Conservation (phyloP, 352 stramenopile species). For the Phytophthora rubi region DNA sequence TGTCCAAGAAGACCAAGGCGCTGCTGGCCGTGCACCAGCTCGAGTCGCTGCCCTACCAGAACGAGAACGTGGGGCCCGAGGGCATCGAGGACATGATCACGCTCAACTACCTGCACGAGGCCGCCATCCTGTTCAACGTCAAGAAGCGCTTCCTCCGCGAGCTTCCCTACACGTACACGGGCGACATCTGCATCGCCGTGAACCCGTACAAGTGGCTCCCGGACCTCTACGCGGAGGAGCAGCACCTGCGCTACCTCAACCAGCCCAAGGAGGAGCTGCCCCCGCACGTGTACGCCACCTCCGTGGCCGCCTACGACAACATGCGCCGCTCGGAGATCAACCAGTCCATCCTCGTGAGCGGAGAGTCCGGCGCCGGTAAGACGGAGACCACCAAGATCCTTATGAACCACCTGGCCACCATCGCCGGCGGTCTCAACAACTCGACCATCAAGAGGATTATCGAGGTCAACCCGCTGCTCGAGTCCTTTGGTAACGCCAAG, state of each 20-base stretch:
- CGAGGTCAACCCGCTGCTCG: conserved; percentile 97
- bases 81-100: conserved; percentile 89
- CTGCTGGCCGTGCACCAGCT: conserved; percentile 77
- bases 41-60: conserved; percentile 86
- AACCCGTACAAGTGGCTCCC: conserved; percentile 96
- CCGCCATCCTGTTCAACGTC: conserved; percentile 91
- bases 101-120: conserved; percentile 92
- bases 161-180: conserved; percentile 96
- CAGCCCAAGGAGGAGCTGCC: conserved; percentile 78
- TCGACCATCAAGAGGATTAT: conserved; percentile 97
- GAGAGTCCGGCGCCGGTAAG: conserved; percentile 92
- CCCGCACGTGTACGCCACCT: conserved; percentile 84
- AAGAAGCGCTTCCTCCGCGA: conserved; percentile 82
- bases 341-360: conserved; percentile 88
- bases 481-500: conserved; percentile 98
- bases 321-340: conserved; percentile 76
- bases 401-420: conserved; percentile 87
- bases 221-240: conserved; percentile 86
- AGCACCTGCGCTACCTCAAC: conserved; percentile 78
- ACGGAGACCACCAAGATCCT: conserved; percentile 96
- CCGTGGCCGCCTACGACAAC: conserved; percentile 78
- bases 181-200: conserved; percentile 97
- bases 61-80: conserved; percentile 66
- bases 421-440: conserved; percentile 87
- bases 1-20: conserved; percentile 74